phyloP scores from a whole-genome alignment of 2,329 filamentous ascomycete species.

The Leptographium wingfieldii region DNA sequence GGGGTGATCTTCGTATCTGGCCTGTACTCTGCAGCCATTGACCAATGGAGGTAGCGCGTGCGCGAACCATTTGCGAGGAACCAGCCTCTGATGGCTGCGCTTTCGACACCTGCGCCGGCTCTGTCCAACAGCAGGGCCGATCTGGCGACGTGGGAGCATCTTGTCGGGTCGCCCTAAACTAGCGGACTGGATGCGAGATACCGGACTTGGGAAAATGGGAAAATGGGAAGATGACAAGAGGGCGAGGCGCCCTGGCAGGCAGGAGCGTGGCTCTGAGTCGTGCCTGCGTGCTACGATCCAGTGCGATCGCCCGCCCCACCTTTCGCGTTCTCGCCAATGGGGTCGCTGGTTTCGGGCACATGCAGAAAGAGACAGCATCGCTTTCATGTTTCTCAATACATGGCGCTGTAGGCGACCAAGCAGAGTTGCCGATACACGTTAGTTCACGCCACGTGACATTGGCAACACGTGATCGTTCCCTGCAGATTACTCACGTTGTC shows the following conservation, averaged over 20 bases:
- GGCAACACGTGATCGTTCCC: background rate
- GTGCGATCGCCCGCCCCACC: background rate
- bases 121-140: background rate
- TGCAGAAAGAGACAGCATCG: background rate
- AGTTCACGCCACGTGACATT: too few species aligned
- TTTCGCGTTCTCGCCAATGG: background rate
- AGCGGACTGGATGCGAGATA: background rate
- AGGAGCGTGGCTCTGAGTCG: background rate
- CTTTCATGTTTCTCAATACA: background rate
- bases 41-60: slow-evolving; percentile 12
- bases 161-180: background rate
- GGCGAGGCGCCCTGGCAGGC: too few species aligned
- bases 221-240: background rate
- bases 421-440: too few species aligned
- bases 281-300: too few species aligned
- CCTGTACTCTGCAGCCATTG: slow-evolving; percentile 3
- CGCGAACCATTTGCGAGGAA: slow-evolving; percentile 6
- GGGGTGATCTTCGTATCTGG: too few species aligned
- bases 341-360: background rate
- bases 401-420: too few species aligned
- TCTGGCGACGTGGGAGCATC: background rate
- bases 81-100: background rate
- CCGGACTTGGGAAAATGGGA: too few species aligned
- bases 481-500: background rate
- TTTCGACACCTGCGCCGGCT: background rate